Evolutionary conservation across 2,329 filamentous ascomycete genomes (phyloP).

Genomic region (Mollisiaceae sp.): DNA sequence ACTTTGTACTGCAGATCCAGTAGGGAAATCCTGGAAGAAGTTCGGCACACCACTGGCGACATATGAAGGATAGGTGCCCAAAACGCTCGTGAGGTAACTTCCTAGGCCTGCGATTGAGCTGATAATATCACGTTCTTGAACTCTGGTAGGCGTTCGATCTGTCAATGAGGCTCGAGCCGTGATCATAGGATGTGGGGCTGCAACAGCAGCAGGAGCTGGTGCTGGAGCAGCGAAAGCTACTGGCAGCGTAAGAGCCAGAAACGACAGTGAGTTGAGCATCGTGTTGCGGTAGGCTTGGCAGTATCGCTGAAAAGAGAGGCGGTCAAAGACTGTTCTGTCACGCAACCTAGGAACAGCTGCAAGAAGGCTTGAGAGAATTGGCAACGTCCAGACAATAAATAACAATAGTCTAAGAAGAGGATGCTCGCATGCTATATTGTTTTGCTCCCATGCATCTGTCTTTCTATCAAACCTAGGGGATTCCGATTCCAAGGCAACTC

Average conservation of each 20-base stretch:
- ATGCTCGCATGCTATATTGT: not conserved
- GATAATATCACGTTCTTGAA: slow-evolving; percentile 50
- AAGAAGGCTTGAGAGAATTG: not conserved
- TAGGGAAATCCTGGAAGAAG: slow-evolving; percentile 71
- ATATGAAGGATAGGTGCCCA: slow-evolving; percentile 63
- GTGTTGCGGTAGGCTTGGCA: slow-evolving; percentile 4
- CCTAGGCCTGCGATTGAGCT: slow-evolving; percentile 53
- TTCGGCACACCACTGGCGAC: slow-evolving; percentile 68
- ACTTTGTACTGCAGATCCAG: slow-evolving; percentile 63
- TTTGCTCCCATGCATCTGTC: not conserved
- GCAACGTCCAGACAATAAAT: not conserved
- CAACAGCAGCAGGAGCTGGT: slow-evolving; percentile 35
- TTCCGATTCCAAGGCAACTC: slow-evolving; percentile 1
- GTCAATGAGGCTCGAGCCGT: slow-evolving; percentile 52
- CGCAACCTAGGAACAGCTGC: not conserved
- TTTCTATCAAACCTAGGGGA: not conserved
- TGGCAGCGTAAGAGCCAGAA: slow-evolving; percentile 31
- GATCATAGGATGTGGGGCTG: slow-evolving; percentile 49
- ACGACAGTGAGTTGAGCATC: slow-evolving; percentile 19
- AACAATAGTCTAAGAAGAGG: not conserved
- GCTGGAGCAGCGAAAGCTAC: slow-evolving; percentile 36
- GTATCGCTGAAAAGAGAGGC: not conserved
- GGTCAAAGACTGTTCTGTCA: slow-evolving; percentile 5
- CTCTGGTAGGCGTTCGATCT: slow-evolving; percentile 46
- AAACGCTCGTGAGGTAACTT: slow-evolving; percentile 55